phyloP scores from a whole-genome alignment of 352 stramenopile genomes.

The Globisporangium lucens region DNA sequence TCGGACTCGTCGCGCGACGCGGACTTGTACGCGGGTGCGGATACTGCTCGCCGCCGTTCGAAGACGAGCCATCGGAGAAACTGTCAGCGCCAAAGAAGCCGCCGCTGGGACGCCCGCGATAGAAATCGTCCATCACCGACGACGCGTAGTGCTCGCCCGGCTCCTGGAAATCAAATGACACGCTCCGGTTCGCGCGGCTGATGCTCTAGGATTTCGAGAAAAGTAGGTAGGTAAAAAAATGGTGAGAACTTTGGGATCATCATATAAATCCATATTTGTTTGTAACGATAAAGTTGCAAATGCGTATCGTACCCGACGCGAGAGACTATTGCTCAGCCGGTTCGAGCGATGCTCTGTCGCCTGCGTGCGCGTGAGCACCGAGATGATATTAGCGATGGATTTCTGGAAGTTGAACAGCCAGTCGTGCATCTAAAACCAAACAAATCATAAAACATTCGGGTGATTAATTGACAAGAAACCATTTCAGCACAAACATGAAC shows the following conservation, averaged over 20 bases:
- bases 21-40: constrained; percentile 42
- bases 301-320: constrained; percentile 40
- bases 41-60: constrained; percentile 14
- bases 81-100: constrained; percentile 42
- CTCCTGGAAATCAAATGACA: constrained; percentile 77
- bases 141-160: constrained; percentile 35
- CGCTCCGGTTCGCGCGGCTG: constrained; percentile 62
- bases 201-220: constrained; percentile 43
- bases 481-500: not conserved
- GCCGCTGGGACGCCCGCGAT: constrained; percentile 38
- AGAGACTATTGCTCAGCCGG: constrained; percentile 48
- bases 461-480: not conserved
- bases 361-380: constrained; percentile 64
- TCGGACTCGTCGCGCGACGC: constrained; percentile 50
- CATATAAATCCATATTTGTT: not conserved
- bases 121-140: constrained; percentile 50
- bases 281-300: not conserved
- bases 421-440: constrained; percentile 67
- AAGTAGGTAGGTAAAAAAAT: constrained; percentile 3
- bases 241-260: not conserved
- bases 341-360: constrained; percentile 44
- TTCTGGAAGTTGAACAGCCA: constrained; percentile 90
- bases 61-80: constrained; percentile 57
- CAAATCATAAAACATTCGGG: not conserved
- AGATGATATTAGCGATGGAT: constrained; percentile 87